Evolutionary conservation across 2,329 filamentous ascomycete genomes (phyloP).

Genomic region (Microcyclospora pomicola): DNA sequence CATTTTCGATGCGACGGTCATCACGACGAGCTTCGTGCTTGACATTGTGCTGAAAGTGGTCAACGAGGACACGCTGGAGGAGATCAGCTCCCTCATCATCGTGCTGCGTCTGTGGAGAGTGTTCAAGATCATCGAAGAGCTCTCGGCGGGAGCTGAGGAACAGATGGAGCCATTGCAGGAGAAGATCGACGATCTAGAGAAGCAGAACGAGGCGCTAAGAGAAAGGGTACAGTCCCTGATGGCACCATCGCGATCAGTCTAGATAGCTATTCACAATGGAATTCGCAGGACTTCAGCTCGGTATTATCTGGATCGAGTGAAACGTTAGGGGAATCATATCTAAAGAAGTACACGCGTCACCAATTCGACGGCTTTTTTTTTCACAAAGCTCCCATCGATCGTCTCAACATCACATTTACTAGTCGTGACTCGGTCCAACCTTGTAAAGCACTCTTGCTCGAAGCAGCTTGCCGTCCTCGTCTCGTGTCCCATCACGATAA

Average conservation of each 20-base stretch:
- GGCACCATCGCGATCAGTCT: too few relatives aligned
- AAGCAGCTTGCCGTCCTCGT: slow-evolving; percentile 6
- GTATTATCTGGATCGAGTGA: too few relatives aligned
- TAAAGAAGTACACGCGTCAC: too few relatives aligned
- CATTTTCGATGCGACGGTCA: slow-evolving; percentile 49
- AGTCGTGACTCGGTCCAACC: slow-evolving; percentile 1
- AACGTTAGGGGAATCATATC: too few relatives aligned
- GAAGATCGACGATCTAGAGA: slow-evolving; percentile 39
- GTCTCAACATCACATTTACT: too few relatives aligned
- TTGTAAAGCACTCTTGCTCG: slow-evolving; percentile 7
- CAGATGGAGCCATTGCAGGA: slow-evolving; percentile 45
- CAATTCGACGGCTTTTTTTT: too few relatives aligned
- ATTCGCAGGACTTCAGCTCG: too few relatives aligned
- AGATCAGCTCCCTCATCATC: slow-evolving; percentile 53
- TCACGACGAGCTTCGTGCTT: slow-evolving; percentile 46
- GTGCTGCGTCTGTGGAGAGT: slow-evolving; percentile 54
- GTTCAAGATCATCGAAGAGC: slow-evolving; percentile 57
- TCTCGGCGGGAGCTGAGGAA: slow-evolving; percentile 49
- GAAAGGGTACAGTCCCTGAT: too few relatives aligned
- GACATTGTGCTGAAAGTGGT: slow-evolving; percentile 48
- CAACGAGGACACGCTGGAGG: slow-evolving; percentile 30
- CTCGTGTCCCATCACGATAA: slow-evolving; percentile 9
- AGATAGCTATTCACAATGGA: too few relatives aligned
- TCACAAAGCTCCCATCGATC: too few relatives aligned
- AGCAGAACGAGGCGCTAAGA: slow-evolving; percentile 37